These are phyloP conservation scores for Ganoderma lucidum DNA, from an alignment of 1,284 basidiomycete species.

Conservation along the genomic window DNA sequence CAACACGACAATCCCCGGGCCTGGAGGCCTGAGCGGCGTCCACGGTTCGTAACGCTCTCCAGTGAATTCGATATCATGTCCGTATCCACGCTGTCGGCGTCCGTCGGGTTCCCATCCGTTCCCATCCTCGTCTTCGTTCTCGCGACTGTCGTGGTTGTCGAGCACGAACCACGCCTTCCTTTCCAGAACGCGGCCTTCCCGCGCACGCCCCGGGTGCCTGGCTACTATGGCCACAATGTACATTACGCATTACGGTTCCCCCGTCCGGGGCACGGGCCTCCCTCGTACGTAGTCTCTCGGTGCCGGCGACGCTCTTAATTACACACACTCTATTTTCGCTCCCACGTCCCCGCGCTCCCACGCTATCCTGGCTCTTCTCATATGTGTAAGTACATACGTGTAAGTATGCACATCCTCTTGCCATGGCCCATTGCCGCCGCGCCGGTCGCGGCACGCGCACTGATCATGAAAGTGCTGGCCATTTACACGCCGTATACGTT, in stretches of 20 bases:
- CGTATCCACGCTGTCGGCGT: neutral
- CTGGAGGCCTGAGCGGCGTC: constrained; percentile 8
- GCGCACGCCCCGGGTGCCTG: constrained; percentile 29
- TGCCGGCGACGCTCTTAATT: constrained; percentile 18
- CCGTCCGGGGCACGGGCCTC: constrained; percentile 9
- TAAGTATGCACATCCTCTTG: neutral
- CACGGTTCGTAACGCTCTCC: neutral
- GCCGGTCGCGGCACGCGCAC: neutral
- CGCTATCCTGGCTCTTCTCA: neutral
- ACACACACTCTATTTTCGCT: constrained; percentile 13
- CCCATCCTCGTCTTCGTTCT: constrained; percentile 4
- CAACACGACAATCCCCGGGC: neutral
- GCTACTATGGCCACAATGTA: constrained; percentile 31
- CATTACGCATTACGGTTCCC: constrained; percentile 16
- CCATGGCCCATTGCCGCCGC: neutral
- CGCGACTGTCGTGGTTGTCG: constrained; percentile 31
- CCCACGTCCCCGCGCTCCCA: constrained; percentile 7
- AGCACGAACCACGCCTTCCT: constrained; percentile 13
- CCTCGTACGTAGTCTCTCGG: constrained; percentile 19
- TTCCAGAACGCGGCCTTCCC: constrained; percentile 25
- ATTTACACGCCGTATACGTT: neutral
- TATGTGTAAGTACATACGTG: neutral
- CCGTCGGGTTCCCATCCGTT: neutral
- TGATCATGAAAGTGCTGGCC: neutral
- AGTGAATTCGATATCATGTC: neutral